Evolutionary conservation across 2,329 filamentous ascomycete genomes (phyloP), one percentile per base, ranked within the genome.

Genomic region (Penicillium olsonii): DNA sequence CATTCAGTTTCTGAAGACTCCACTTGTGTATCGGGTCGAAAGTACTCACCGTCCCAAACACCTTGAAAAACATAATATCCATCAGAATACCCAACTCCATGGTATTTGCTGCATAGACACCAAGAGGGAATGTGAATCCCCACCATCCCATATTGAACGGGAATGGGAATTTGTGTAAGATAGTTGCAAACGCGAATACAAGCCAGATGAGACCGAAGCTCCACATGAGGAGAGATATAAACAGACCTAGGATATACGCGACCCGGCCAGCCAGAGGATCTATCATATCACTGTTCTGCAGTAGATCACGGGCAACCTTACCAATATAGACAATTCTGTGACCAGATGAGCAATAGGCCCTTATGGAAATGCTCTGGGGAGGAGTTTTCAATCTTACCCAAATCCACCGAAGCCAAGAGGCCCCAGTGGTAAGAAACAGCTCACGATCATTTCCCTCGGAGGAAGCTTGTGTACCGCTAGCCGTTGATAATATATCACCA

Each of bases 401-500:
- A 82, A 87, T 1, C 82, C 84, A 15, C 84, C 84, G 63, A 85
- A 83, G 0, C 85, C 85, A 0, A 87, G 69, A 0, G 85, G 84
- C 0, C 86, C 84, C 0, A 88, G 73, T 0, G 86, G 85, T 0
- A 89, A 70, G 56, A 88, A 87, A 6, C 83, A 80, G 2, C 81
- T 85, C 9, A 88, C 84, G 37, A 88, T 84, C 47, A 84, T 81
- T 61, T 87, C 86, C 41, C 80, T 76, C 1, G 84, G 80, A 0
- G 85, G 85, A 12, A 88, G 75, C 33, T 84, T 83, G 67, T 88
- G 81, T 2, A 88, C 66, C 4, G 82, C 83, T 9, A 90, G 74
- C 10, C 86, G 83, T 51, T 86, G 82, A 62, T 87, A 87, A 68
- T 89, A 90, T 31, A 89, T 78, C 10, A 82, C 82, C 20, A 88